phyloP scores from a whole-genome alignment of 164 flowering plant genomes.

The Echeveria elegans region DNA sequence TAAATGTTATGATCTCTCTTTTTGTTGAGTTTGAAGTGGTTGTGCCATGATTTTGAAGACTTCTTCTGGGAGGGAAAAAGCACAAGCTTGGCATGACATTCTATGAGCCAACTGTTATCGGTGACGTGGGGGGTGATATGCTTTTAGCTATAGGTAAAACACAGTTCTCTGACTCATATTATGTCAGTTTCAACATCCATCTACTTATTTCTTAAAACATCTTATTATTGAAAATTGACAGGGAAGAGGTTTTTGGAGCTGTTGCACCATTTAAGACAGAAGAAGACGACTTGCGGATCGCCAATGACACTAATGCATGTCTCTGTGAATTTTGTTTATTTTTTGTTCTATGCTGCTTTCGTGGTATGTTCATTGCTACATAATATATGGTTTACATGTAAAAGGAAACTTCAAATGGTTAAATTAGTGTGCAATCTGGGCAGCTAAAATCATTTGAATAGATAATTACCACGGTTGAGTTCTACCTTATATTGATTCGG shows the following conservation, averaged over 20 bases:
- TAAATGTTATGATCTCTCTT: neutral
- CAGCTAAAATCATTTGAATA: too few relatives aligned
- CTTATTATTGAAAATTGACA: constrained; percentile 13
- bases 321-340: neutral
- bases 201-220: neutral
- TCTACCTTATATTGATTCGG: too few relatives aligned
- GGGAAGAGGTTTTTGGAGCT: constrained; percentile 96
- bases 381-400: too few relatives aligned
- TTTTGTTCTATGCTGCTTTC: too few relatives aligned
- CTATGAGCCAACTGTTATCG: constrained; percentile 87
- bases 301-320: constrained; percentile 97
- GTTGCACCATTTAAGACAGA: constrained; percentile 97
- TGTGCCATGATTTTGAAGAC: constrained; percentile 19
- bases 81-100: constrained; percentile 90
- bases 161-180: neutral
- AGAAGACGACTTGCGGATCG: constrained; percentile 80
- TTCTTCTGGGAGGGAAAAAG: constrained; percentile 76
- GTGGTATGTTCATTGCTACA: too few relatives aligned
- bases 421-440: too few relatives aligned
- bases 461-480: too few relatives aligned
- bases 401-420: too few relatives aligned
- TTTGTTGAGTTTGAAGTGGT: neutral
- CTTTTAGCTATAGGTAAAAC: constrained; percentile 63
- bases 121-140: constrained; percentile 70
- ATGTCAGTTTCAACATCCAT: neutral